Evolutionary conservation across 2,329 filamentous ascomycete species (phyloP).

Genomic region (Fusarium lyarnte): DNA sequence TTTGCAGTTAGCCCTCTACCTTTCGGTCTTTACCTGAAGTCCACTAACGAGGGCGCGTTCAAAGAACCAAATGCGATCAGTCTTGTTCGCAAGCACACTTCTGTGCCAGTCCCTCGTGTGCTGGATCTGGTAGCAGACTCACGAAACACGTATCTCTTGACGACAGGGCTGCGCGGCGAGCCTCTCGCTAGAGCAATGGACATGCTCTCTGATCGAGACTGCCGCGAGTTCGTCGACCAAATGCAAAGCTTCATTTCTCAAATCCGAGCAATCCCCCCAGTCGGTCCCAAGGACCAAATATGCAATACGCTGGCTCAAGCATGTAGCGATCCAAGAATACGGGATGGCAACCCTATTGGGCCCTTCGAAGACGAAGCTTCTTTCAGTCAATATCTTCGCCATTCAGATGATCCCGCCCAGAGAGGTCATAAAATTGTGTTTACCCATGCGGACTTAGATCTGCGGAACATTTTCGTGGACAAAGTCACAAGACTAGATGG

Average conservation of each 20-base stretch:
- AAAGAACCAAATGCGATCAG: conserved; percentile 46
- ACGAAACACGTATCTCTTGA: conserved; percentile 26
- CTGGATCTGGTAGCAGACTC: conserved; percentile 42
- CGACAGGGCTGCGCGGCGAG: neutral
- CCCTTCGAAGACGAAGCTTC: conserved; percentile 45
- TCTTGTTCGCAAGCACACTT: conserved; percentile 39
- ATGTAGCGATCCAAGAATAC: conserved; percentile 44
- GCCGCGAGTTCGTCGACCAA: conserved; percentile 28
- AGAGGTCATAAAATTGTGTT: conserved; percentile 47
- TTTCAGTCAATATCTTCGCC: conserved; percentile 46
- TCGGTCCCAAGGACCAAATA: conserved; percentile 32
- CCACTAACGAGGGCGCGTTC: neutral
- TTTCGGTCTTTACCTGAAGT: conserved; percentile 48
- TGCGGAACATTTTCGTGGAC: conserved; percentile 42
- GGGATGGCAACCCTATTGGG: conserved; percentile 31
- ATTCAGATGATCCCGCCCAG: conserved; percentile 44
- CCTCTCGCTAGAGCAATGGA: conserved; percentile 20
- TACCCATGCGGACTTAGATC: conserved; percentile 52
- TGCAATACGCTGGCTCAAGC: conserved; percentile 45
- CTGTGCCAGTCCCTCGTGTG: conserved; percentile 39
- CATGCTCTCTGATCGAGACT: conserved; percentile 40
- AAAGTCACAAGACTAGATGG: conserved; percentile 33
- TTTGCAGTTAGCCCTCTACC: conserved; percentile 39
- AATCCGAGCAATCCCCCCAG: conserved; percentile 41
- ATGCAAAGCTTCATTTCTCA: conserved; percentile 41